Evolutionary conservation across 768 basidiomycete genomes (phyloP), one percentile per base, ranked within the genome.

Genomic region (Xerocomellus chrysenteron): DNA sequence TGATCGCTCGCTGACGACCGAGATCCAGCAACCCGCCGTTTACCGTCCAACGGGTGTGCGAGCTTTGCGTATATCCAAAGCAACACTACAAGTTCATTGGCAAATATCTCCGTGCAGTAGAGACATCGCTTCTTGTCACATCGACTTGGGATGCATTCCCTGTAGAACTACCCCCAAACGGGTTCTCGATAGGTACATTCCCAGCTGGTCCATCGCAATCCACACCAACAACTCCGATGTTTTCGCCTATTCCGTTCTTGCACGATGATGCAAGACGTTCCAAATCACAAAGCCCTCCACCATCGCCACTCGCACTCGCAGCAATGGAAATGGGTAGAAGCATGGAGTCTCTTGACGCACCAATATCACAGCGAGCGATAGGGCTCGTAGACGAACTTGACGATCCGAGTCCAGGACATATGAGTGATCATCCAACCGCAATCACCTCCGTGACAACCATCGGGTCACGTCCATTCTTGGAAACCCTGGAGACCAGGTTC

Each of bases 41-140:
- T 70, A 94, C 93, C 10, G 88, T 95, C 52, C 94, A 96, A 72
- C 85, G 93, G 43, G 75, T 94, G 13, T 91, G 90, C 68, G 93
- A 95, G 67, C 84, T 96, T 26, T 85, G 86, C 60, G 62, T 88
- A 13, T 72, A 80, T 41, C 92, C 92, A 5, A 78, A 77, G 60
- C 76, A 80, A 45, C 82, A 92, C 62, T 94, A 95, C 79, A 84
- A 78, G 44, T 80, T 82, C 30, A 75, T 91, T 16, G 90, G 92
- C 43, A 96, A 95, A 73, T 95, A 93, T 68, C 81, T 94, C 39
- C 88, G 93, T 3, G 93, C 93, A 2, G 76, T 95, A 13, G 90
- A 93, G 65, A 89, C 87, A 67, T 78, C 88, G 13, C 75, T 92
- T 21, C 85, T 91, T 21, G 92, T 96, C 48, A 93, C 93, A 5